Conservation (phyloP, 1,284 basidiomycete genomes). For the Blastosporella zonata region DNA sequence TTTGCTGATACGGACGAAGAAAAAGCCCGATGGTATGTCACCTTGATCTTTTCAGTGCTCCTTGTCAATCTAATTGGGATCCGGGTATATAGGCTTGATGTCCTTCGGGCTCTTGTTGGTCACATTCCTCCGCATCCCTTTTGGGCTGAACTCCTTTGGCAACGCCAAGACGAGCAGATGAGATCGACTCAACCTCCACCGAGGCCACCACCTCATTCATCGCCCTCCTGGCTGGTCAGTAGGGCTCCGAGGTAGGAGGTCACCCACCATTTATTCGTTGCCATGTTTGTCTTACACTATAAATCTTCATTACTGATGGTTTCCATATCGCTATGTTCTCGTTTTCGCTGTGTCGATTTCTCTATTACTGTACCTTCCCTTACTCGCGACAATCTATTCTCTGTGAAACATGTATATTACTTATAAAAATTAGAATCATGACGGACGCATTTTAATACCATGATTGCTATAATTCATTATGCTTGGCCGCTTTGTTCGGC, state of each 20-base stretch:
- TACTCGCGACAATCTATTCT: not conserved
- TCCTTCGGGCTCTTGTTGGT: conserved; percentile 77
- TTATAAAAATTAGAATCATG: not conserved
- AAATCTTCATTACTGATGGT: conserved; percentile 1
- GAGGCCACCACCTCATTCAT: conserved; percentile 12
- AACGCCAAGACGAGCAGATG: conserved; percentile 55
- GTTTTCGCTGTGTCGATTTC: conserved; percentile 2
- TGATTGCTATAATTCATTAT: no score
- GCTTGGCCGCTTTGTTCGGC: no score
- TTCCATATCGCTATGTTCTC: conserved; percentile 9
- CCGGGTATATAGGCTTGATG: conserved; percentile 62
- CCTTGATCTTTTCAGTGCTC: not conserved
- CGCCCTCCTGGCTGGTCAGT: conserved; percentile 18
- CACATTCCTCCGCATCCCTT: conserved; percentile 86
- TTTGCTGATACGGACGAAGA: conserved; percentile 90
- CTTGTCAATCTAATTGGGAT: not conserved
- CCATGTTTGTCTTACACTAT: not conserved
- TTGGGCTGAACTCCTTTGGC: conserved; percentile 88
- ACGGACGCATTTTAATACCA: not conserved
- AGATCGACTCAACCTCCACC: conserved; percentile 29
- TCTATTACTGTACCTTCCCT: conserved; percentile 1
- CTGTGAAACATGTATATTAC: not conserved
- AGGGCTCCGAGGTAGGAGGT: conserved; percentile 18
- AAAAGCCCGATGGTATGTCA: conserved; percentile 79
- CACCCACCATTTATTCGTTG: not conserved